Evolutionary conservation across 306 rosid genomes (phyloP).

Genomic region (Cucumis sativus): Cucumber_9930_V3 NC_026658.2:6164001-6164500

Average conservation of each 20-base stretch:
- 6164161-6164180: too few relatives aligned
- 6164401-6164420: neutral
- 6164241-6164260: constrained; percentile 13
- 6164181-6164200: too few relatives aligned
- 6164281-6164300: neutral
- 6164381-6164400: neutral
- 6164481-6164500: constrained; percentile 4
- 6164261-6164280: constrained; percentile 10
- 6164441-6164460: neutral
- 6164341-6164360: neutral
- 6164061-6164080: too few relatives aligned
- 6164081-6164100: too few relatives aligned
- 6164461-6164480: constrained; percentile 6
- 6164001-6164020: too few relatives aligned
- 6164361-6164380: neutral
- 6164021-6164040: too few relatives aligned
- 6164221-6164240: neutral
- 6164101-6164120: too few relatives aligned
- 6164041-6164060: too few relatives aligned
- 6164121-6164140: too few relatives aligned
- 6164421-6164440: neutral
- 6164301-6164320: neutral
- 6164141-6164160: too few relatives aligned
- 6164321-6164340: neutral
- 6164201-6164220: too few relatives aligned